Percentiles rank a stretch among this genome's conserved stretches.
Evolutionary conservation across 2,329 filamentous ascomycete species (phyloP).

Genomic region (Beauveria rudraprayagi): DNA sequence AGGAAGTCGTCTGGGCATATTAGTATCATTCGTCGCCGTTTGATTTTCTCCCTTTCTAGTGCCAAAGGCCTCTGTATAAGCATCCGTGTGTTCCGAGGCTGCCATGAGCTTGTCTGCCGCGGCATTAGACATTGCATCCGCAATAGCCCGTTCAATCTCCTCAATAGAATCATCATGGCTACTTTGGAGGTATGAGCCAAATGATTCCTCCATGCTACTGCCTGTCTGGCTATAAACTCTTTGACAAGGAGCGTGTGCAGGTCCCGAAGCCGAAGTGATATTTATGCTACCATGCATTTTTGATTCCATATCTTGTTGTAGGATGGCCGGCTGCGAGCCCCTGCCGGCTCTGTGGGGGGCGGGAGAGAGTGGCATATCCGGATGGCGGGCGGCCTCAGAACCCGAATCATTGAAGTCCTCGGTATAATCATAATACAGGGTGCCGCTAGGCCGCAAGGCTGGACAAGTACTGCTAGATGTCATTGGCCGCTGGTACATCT

Average conservation of each 20-base stretch:
- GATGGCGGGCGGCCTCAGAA: constrained; percentile 12
- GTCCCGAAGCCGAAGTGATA: not conserved
- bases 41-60: not conserved
- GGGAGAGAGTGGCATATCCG: constrained; percentile 23
- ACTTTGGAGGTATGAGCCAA: constrained; percentile 8
- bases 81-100: not conserved
- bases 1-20: not conserved
- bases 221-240: not conserved
- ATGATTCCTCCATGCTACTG: constrained; percentile 3
- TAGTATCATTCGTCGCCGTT: constrained; percentile 4
- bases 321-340: constrained; percentile 20
- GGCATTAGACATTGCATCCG: constrained; percentile 10
- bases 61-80: not conserved
- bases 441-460: constrained; percentile 23
- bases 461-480: constrained; percentile 20
- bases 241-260: not conserved
- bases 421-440: constrained; percentile 46
- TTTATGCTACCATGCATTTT: not conserved
- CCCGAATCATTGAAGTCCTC: constrained; percentile 38
- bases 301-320: constrained; percentile 17
- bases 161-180: constrained; percentile 10
- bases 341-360: constrained; percentile 20
- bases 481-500: constrained; percentile 34
- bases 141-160: constrained; percentile 9
- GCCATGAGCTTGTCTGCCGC: constrained; percentile 6